Percentiles rank a stretch among this genome's conserved stretches.
Conservation (phyloP, 768 basidiomycete species). For the Lenzites betulinus region DNA sequence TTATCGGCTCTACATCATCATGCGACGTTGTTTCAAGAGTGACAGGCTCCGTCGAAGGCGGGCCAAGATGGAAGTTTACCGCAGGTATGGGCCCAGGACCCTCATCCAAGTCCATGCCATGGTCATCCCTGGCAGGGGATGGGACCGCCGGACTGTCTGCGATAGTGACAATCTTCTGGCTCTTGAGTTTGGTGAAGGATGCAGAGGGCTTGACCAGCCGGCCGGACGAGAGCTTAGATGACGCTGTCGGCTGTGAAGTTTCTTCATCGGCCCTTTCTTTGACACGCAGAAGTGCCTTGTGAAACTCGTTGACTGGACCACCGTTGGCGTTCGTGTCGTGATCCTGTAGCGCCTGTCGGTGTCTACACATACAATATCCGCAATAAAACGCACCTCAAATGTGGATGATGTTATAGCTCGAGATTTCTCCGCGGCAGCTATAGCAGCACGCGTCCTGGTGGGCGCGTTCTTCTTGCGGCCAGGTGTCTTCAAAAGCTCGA, state of each 20-base stretch:
- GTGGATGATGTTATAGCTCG: constrained; percentile 43
- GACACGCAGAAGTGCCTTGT: constrained; percentile 41
- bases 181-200: constrained; percentile 11
- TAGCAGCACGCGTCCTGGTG: constrained; percentile 50
- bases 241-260: neutral
- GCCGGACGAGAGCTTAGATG: neutral
- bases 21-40: neutral
- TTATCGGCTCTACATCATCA: constrained; percentile 16
- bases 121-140: neutral
- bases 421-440: constrained; percentile 44
- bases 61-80: neutral
- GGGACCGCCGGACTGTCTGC: constrained; percentile 20
- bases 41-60: neutral
- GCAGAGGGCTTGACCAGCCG: neutral
- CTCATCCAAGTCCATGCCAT: neutral
- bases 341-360: constrained; percentile 20
- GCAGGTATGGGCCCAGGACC: constrained; percentile 2
- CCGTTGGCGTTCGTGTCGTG: constrained; percentile 41
- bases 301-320: constrained; percentile 48
- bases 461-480: constrained; percentile 64
- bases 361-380: neutral
- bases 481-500: constrained; percentile 84
- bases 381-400: constrained; percentile 45
- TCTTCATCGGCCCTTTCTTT: constrained; percentile 13
- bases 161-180: constrained; percentile 23